Evolutionary conservation across 306 rosid genomes (phyloP).

Genomic region (Castanea sativa): DNA sequence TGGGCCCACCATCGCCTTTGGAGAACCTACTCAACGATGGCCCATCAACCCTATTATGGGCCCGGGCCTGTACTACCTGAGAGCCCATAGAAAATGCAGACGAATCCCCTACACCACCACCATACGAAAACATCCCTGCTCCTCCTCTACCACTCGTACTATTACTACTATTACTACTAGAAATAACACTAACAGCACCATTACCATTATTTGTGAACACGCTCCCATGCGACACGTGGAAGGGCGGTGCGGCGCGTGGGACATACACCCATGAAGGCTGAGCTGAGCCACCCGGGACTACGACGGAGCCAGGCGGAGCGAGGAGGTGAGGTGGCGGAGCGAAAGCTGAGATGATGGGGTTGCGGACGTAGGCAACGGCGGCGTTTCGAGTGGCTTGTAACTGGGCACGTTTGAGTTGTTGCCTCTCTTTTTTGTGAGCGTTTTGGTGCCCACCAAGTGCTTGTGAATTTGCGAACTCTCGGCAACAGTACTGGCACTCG

Average conservation of each 20-base stretch:
- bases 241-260: slow-evolving; percentile 59
- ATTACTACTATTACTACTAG: neutral
- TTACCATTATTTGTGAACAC: slow-evolving; percentile 40
- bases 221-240: slow-evolving; percentile 94
- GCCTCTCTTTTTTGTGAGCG: slow-evolving; percentile 98
- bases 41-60: slow-evolving; percentile 57
- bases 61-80: slow-evolving; percentile 44
- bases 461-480: slow-evolving; percentile 95
- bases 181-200: neutral
- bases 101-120: slow-evolving; percentile 55
- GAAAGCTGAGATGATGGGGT: slow-evolving; percentile 91
- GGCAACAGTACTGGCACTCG: slow-evolving; percentile 94
- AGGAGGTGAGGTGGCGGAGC: slow-evolving; percentile 84
- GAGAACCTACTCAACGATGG: slow-evolving; percentile 75
- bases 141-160: slow-evolving; percentile 45
- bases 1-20: slow-evolving; percentile 64
- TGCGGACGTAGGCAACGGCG: slow-evolving; percentile 73
- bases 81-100: slow-evolving; percentile 54
- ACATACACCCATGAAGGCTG: slow-evolving; percentile 74
- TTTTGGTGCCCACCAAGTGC: slow-evolving; percentile 99
- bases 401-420: slow-evolving; percentile 87
- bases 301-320: slow-evolving; percentile 51
- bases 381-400: slow-evolving; percentile 80
- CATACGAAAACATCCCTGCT: slow-evolving; percentile 42
- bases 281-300: slow-evolving; percentile 37